These are phyloP conservation scores for Chimonanthus praecox DNA, from an alignment of 164 flowering plant species.

Conservation along the genomic window DNA sequence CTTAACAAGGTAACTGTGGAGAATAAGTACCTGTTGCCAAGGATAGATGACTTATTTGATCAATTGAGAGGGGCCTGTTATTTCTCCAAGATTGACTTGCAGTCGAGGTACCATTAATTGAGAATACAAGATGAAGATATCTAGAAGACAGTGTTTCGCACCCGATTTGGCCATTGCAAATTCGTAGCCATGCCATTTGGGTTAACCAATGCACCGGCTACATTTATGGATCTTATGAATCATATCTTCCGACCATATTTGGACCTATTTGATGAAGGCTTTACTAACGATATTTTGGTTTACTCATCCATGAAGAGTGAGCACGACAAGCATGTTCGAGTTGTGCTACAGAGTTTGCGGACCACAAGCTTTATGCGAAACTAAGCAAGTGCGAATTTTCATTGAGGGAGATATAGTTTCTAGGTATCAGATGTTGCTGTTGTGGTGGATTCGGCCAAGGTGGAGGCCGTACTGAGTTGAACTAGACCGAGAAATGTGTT, in stretches of 20 bases:
- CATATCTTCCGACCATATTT: background rate
- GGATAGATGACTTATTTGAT: too few relatives aligned
- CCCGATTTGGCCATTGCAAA: background rate
- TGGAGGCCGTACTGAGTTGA: background rate
- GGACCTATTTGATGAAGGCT: background rate
- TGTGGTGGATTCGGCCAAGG: background rate
- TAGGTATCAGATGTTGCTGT: background rate
- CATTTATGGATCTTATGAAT: too few relatives aligned
- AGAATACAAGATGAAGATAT: background rate
- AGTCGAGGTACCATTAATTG: background rate
- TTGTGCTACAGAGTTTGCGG: background rate
- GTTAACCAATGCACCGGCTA: too few relatives aligned
- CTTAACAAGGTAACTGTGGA: too few relatives aligned
- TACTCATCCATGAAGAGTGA: background rate
- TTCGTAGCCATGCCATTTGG: background rate
- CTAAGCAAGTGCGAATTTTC: background rate
- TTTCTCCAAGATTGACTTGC: slow-evolving; percentile 2
- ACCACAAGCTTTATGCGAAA: background rate
- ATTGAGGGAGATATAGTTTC: background rate
- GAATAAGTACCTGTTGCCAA: too few relatives aligned
- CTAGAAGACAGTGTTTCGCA: background rate
- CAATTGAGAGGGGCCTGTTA: too few relatives aligned
- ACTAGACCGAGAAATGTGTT: background rate
- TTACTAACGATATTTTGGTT: background rate
- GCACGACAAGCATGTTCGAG: background rate